These are phyloP conservation scores for Flaveria robusta DNA, from an alignment of 129 eudicot species.

Conservation along the genomic window DNA sequence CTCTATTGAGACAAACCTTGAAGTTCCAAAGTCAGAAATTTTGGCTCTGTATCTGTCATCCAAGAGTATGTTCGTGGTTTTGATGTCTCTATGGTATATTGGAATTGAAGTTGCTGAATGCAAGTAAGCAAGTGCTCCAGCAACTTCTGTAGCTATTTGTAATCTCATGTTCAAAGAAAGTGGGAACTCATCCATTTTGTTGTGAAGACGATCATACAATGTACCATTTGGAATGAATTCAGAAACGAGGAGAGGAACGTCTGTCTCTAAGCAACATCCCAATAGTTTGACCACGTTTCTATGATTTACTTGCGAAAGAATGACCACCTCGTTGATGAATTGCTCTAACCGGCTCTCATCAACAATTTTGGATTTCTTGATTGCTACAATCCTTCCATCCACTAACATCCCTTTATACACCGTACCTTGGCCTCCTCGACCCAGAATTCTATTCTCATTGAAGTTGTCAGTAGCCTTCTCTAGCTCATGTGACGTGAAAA, in stretches of 20 bases:
- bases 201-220: slow-evolving; percentile 31
- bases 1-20: slow-evolving; percentile 27
- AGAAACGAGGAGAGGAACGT: slow-evolving; percentile 36
- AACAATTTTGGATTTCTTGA: slow-evolving; percentile 34
- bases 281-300: slow-evolving; percentile 37
- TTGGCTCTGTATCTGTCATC: slow-evolving; percentile 2
- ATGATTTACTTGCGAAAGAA: slow-evolving; percentile 37
- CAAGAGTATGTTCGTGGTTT: slow-evolving; percentile 29
- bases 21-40: slow-evolving; percentile 40
- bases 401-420: slow-evolving; percentile 37
- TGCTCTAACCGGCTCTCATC: slow-evolving; percentile 24
- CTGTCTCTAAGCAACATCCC: slow-evolving; percentile 42
- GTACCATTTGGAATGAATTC: slow-evolving; percentile 45
- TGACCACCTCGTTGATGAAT: slow-evolving; percentile 36
- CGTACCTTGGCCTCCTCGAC: slow-evolving; percentile 45
- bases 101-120: slow-evolving; percentile 38
- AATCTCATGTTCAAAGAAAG: slow-evolving; percentile 35
- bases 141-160: slow-evolving; percentile 36
- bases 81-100: slow-evolving; percentile 41
- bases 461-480: slow-evolving; percentile 39
- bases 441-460: slow-evolving; percentile 30
- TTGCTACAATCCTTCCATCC: slow-evolving; percentile 36
- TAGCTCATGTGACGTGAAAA: slow-evolving; percentile 35
- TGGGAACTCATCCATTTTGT: slow-evolving; percentile 1
- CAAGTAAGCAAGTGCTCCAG: slow-evolving; percentile 34